Evolutionary conservation across 2,329 filamentous ascomycete species (phyloP), one percentile per base, ranked within the genome.

Genomic region (Raffaelea arxii): DNA sequence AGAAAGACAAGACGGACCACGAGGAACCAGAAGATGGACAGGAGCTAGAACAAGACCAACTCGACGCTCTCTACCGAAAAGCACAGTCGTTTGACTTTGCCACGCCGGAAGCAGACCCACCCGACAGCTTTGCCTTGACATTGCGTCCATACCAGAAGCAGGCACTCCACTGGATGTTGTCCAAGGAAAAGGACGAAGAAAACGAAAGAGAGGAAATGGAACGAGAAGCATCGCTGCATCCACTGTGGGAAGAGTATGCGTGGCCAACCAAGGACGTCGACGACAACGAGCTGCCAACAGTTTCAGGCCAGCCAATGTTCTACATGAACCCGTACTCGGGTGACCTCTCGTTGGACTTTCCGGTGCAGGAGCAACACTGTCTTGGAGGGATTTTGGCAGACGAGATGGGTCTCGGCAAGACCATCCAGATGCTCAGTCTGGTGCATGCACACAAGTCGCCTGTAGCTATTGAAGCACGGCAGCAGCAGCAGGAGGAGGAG

Each of bases 311-410:
- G 55, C 64, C 77, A 7, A 79, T 77, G 49, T 98, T 98, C 58
- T 98, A 96, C 56, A 84, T 97, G 56, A 98, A 98, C 56, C 91
- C 91, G 0, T 98, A 98, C 62, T 96, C 90, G 6, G 92, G 92
- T 9, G 91, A 97, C 55, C 69, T 98, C 44, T 94, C 89, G 2
- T 70, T 97, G 0, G 81, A 94, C 6, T 98, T 98, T 54, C 92
- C 92, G 1, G 78, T 81, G 3, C 92, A 98, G 60, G 88, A 97
- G 57, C 92, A 97, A 59, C 87, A 94, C 60, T 98, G 92, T 55
- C 71, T 95, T 0, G 92, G 92, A 39, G 92, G 92, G 6, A 86
- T 98, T 48, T 69, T 98, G 37, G 92, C 92, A 9, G 92, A 98
- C 58, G 86, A 97, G 65, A 98, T 98, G 92, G 92, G 92, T 41